phyloP scores from a whole-genome alignment of 306 rosid genomes.

The Cicer arietinum region DNA sequence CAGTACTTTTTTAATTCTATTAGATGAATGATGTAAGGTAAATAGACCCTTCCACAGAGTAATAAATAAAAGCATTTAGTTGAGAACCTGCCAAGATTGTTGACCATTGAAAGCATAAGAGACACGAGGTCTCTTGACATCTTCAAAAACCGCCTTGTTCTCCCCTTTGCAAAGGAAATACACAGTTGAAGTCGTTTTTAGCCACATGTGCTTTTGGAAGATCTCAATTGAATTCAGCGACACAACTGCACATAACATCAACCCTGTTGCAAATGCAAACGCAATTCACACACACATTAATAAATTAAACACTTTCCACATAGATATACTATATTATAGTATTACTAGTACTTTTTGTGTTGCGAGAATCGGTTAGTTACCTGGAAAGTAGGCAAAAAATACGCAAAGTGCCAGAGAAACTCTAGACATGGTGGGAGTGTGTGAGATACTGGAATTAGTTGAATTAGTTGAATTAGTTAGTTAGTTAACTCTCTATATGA shows the following conservation, averaged over 20 bases:
- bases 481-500: too few relatives aligned
- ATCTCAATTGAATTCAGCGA: conserved; percentile 72
- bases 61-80: background rate
- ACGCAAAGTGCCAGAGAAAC: conserved; percentile 44
- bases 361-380: conserved; percentile 44
- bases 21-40: too few relatives aligned
- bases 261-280: conserved; percentile 50
- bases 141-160: conserved; percentile 63
- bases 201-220: conserved; percentile 67
- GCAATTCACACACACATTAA: background rate
- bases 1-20: too few relatives aligned
- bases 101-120: conserved; percentile 70
- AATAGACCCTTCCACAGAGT: too few relatives aligned
- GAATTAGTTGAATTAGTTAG: too few relatives aligned
- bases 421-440: conserved; percentile 41
- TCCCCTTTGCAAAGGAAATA: conserved; percentile 78
- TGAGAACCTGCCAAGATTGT: conserved; percentile 93
- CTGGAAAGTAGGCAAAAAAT: conserved; percentile 58
- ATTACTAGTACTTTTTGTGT: too few relatives aligned
- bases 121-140: conserved; percentile 60
- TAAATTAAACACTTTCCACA: background rate
- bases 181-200: conserved; percentile 59
- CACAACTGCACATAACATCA: conserved; percentile 59
- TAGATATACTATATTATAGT: too few relatives aligned
- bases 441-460: background rate